These are phyloP conservation scores for Jackrogersella minutella DNA, from an alignment of 495 filamentous ascomycete genomes.

Conservation along the genomic window DNA sequence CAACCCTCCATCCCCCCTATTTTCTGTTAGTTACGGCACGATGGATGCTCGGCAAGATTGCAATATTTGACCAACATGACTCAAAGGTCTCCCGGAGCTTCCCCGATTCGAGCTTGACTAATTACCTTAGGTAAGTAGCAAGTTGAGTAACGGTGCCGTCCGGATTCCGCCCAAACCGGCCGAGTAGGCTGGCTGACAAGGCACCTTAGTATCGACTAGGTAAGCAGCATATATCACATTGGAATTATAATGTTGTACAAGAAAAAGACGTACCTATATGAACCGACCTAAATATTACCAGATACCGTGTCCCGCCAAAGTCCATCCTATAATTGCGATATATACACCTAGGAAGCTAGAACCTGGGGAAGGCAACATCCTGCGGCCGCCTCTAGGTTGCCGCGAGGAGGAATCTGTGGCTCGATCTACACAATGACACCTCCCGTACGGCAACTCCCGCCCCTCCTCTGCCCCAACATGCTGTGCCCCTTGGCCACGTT, in stretches of 20 bases:
- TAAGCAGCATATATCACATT: slow-evolving; percentile 17
- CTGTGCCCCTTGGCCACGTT: slow-evolving; percentile 33
- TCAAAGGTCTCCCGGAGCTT: not conserved
- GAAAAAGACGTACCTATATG: slow-evolving; percentile 6
- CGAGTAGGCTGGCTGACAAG: not conserved
- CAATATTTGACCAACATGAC: slow-evolving; percentile 11
- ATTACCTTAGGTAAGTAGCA: not conserved
- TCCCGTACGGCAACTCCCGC: slow-evolving; percentile 33
- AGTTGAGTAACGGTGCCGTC: not conserved
- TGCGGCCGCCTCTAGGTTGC: not conserved
- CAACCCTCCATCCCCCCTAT: slow-evolving; percentile 17
- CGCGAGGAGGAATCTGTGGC: slow-evolving; percentile 17
- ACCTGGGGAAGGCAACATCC: not conserved
- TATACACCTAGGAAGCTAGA: not conserved
- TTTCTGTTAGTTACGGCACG: slow-evolving; percentile 2
- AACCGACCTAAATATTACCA: not conserved
- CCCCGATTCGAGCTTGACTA: slow-evolving; percentile 2
- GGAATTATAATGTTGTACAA: slow-evolving; percentile 5
- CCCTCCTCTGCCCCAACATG: slow-evolving; percentile 13
- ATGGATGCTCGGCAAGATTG: slow-evolving; percentile 10
- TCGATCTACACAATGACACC: slow-evolving; percentile 28
- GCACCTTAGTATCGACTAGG: not conserved
- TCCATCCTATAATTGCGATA: not conserved
- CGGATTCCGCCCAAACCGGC: slow-evolving; percentile 1
- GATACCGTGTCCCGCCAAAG: not conserved